Percentiles rank a stretch among this genome's conserved stretches.
phyloP scores from a whole-genome alignment of 805 yeast species.

The Scheffersomyces coipomensis region DNA sequence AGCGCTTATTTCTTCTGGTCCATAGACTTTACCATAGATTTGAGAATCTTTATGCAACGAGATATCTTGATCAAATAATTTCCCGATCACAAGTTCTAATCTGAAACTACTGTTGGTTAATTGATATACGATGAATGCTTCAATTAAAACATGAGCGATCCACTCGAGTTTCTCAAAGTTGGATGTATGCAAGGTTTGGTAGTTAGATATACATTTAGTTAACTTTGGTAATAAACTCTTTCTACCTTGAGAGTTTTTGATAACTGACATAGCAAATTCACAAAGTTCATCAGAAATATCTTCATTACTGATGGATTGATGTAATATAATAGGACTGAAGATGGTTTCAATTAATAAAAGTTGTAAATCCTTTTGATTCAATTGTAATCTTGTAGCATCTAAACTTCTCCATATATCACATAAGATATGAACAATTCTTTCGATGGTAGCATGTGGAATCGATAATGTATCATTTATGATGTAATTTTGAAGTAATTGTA shows the following conservation, averaged over 20 bases:
- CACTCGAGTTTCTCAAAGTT: slow-evolving; percentile 45
- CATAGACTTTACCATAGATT: slow-evolving; percentile 51
- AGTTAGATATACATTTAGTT: slow-evolving; percentile 44
- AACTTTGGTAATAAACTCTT: slow-evolving; percentile 67
- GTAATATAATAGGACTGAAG: slow-evolving; percentile 41
- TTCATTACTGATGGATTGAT: slow-evolving; percentile 27
- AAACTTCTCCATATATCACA: slow-evolving; percentile 57
- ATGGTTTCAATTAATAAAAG: slow-evolving; percentile 50
- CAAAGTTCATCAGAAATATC: slow-evolving; percentile 24
- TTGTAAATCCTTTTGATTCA: slow-evolving; percentile 68
- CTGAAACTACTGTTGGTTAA: slow-evolving; percentile 54
- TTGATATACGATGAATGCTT: slow-evolving; percentile 49
- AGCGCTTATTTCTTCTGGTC: slow-evolving; percentile 54
- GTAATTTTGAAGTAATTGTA: slow-evolving; percentile 13
- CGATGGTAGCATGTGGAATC: slow-evolving; percentile 6
- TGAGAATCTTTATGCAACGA: slow-evolving; percentile 20
- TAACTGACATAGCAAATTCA: slow-evolving; percentile 41
- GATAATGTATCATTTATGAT: slow-evolving; percentile 10
- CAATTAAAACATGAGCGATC: slow-evolving; percentile 50
- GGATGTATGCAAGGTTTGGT: slow-evolving; percentile 30
- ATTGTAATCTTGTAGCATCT: slow-evolving; percentile 55
- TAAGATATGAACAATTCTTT: slow-evolving; percentile 30
- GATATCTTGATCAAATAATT: slow-evolving; percentile 47
- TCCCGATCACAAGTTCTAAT: slow-evolving; percentile 57
- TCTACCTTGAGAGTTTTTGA: slow-evolving; percentile 55